Base-by-base conservation (phyloP, 2,329 filamentous ascomycete species). In the Xylariaceae sp. region DNA sequence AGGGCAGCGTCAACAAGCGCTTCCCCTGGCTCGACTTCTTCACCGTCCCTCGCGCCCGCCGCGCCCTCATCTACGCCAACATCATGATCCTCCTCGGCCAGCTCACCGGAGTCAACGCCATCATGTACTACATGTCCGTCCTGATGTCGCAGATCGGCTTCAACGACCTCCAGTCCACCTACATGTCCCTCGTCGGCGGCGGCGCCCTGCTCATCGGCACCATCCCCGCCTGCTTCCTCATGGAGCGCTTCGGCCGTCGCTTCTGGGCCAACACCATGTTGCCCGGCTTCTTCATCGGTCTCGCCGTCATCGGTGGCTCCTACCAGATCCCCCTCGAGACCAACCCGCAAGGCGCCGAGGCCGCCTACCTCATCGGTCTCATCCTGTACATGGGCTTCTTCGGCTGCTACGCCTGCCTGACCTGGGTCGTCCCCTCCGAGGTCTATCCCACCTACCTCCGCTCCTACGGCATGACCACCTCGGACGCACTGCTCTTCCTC, bases 191-290 rank as follows among this genome's bases (percentile, higher is more conserved):
- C 0, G 83, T 88, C 12, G 83, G 84, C 3, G 83, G 83, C 19
- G 83, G 80, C 3, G 67, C 82, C 0, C 71, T 88, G 1, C 71
- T 87, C 0, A 52, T 88, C 13, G 83, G 82, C 17, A 83, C 81
- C 0, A 81, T 86, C 26, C 82, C 82, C 0, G 82, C 81, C 0
- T 78, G 83, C 41, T 72, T 85, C 57, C 76, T 77, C 48, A 88
- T 88, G 83, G 84, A 88, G 55, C 76, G 71, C 3, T 87, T 81
- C 37, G 83, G 83, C 11, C 79, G 84, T 17, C 79, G 83, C 3
- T 87, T 87, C 72, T 87, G 83, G 84, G 84, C 83, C 24, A 84
- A 81, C 47, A 72, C 72, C 4, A 87, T 85, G 77, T 66, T 88
- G 31, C 83, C 83, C 0, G 80, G 82, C 0, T 87, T 87, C 70